Evolutionary conservation across 768 basidiomycete species (phyloP).

Genomic region (Stropharia rugosoannulata): DNA sequence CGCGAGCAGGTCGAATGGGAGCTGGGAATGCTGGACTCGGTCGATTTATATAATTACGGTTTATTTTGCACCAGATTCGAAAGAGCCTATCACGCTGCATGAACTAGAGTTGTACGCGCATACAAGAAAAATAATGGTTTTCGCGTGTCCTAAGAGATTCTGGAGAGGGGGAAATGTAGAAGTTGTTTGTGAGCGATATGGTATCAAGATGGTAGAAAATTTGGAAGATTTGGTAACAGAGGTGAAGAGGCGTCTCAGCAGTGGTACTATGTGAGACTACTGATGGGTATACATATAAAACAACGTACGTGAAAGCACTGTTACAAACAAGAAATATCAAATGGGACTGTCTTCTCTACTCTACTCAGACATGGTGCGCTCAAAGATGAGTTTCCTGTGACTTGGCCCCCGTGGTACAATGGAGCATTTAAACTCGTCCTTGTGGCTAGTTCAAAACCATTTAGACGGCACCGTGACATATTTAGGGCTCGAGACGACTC

Average conservation of each 20-base stretch:
- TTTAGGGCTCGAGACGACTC: no score
- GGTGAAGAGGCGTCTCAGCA: no score
- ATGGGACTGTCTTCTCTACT: no score
- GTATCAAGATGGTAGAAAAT: neutral
- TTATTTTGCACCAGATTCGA: neutral
- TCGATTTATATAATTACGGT: neutral
- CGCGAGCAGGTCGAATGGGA: slow-evolving; percentile 2
- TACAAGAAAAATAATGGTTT: neutral
- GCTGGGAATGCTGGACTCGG: neutral
- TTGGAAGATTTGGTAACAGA: neutral
- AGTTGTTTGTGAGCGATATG: neutral
- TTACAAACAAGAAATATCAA: no score
- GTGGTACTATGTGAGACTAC: no score
- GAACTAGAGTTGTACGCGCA: neutral
- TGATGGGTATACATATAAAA: neutral
- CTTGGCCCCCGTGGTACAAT: no score
- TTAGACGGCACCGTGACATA: no score
- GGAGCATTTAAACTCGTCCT: no score
- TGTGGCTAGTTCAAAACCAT: no score
- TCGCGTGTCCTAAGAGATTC: neutral
- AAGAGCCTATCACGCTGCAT: neutral
- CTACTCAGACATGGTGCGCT: no score
- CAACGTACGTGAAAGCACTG: no score
- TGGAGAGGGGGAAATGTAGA: slow-evolving; percentile 1
- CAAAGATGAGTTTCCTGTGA: no score